Evolutionary conservation across 148 eudicot species (phyloP).

Genomic region (Camellia lanceoleosa): DNA sequence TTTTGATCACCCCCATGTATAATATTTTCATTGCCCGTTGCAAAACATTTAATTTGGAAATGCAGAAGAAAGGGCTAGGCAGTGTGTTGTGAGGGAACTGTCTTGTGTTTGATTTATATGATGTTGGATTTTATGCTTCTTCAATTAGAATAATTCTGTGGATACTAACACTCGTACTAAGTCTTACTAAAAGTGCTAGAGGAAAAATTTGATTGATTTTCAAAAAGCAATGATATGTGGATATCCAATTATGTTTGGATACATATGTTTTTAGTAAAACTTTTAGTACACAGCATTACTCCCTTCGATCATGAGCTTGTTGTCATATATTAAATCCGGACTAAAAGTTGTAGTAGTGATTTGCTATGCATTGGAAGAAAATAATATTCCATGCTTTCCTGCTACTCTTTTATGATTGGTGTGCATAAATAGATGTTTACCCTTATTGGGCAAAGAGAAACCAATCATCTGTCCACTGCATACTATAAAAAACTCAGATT

Average conservation of each 20-base stretch:
- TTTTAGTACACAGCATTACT: no score
- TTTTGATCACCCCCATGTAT: background rate
- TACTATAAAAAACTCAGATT: no score
- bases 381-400: background rate
- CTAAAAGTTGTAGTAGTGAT: background rate
- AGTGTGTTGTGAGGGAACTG: background rate
- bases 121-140: background rate
- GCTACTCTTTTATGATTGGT: background rate
- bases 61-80: background rate
- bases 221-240: no score
- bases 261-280: no score
- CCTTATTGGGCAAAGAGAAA: background rate
- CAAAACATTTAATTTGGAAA: background rate
- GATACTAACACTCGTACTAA: no score
- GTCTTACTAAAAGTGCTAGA: no score
- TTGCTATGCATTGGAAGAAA: background rate
- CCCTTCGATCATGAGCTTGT: background rate
- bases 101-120: background rate
- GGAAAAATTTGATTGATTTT: no score
- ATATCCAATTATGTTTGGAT: no score
- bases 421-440: background rate
- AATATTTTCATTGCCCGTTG: background rate
- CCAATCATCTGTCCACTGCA: background rate
- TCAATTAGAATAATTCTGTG: background rate
- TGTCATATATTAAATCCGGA: background rate